Percentiles rank a stretch among this genome's conserved stretches.
Conservation (phyloP, 2,329 filamentous ascomycete species). For the Phialophora chinensis region DNA sequence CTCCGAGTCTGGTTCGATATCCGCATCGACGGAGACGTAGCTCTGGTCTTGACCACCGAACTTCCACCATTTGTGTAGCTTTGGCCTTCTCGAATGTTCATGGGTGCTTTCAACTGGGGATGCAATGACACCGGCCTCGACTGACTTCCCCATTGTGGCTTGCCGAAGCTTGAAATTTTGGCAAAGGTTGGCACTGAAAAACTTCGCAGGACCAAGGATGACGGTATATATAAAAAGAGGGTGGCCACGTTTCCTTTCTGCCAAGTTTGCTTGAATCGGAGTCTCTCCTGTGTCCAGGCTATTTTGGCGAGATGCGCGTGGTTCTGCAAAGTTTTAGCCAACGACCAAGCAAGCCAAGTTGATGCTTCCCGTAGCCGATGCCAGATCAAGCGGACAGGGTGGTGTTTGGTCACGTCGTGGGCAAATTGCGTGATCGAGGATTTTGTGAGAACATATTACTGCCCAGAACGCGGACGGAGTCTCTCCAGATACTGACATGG, state of each 20-base stretch:
- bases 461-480: background rate
- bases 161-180: background rate
- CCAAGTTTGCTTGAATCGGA: slow-evolving; percentile 14
- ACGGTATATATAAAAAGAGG: slow-evolving; percentile 15
- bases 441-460: background rate
- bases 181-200: background rate
- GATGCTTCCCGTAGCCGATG: background rate
- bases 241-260: slow-evolving; percentile 1
- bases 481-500: background rate
- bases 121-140: slow-evolving; percentile 7
- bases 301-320: slow-evolving; percentile 1
- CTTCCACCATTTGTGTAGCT: slow-evolving; percentile 30
- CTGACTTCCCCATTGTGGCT: slow-evolving; percentile 14
- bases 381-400: slow-evolving; percentile 13
- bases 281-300: background rate
- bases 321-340: slow-evolving; percentile 8
- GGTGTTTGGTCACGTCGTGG: slow-evolving; percentile 8
- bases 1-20: slow-evolving; percentile 21
- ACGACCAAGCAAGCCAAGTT: background rate
- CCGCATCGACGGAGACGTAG: slow-evolving; percentile 34
- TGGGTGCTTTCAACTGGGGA: slow-evolving; percentile 12
- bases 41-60: slow-evolving; percentile 33
- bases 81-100: background rate
- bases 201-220: slow-evolving; percentile 6
- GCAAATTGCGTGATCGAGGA: slow-evolving; percentile 20